Evolutionary conservation across 257 asterid genomes (phyloP).

Genomic region (Echium plantagineum): DNA sequence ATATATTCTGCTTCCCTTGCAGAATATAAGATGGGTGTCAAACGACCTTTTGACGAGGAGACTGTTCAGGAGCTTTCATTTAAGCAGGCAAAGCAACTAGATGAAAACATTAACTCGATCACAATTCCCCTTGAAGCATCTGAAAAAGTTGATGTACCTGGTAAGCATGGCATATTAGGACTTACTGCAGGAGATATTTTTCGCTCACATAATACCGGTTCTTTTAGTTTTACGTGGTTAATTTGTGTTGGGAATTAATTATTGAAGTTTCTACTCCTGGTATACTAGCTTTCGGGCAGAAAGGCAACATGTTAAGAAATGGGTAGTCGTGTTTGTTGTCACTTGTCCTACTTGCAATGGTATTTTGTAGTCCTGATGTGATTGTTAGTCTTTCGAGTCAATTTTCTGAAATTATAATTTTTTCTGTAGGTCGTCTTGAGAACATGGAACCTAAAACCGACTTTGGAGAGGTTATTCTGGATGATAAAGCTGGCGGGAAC

Average conservation of each 20-base stretch:
- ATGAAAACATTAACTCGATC: slow-evolving; percentile 14
- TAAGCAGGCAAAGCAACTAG: slow-evolving; percentile 52
- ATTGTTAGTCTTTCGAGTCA: neutral
- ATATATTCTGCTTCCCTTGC: slow-evolving; percentile 1
- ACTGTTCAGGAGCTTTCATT: slow-evolving; percentile 45
- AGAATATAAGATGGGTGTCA: slow-evolving; percentile 44
- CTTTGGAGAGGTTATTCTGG: slow-evolving; percentile 11
- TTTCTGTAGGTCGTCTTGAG: neutral
- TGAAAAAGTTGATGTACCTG: slow-evolving; percentile 18
- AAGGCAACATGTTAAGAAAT: neutral
- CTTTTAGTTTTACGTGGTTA: neutral
- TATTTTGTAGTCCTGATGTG: neutral
- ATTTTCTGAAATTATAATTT: neutral
- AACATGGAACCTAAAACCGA: neutral
- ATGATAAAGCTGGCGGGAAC: slow-evolving; percentile 31
- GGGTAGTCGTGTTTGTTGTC: neutral
- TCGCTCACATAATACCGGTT: too few species aligned
- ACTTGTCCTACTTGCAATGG: neutral
- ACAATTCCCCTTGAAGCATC: slow-evolving; percentile 14
- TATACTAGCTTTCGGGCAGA: neutral
- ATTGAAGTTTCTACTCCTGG: neutral
- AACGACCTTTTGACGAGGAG: slow-evolving; percentile 49
- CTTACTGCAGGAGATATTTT: neutral
- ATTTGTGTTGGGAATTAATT: neutral
- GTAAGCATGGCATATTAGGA: slow-evolving; percentile 17